Evolutionary conservation across 495 filamentous ascomycete genomes (phyloP), one percentile per base, ranked within the genome.

Genomic region (Opeltia flavorubescens): DNA sequence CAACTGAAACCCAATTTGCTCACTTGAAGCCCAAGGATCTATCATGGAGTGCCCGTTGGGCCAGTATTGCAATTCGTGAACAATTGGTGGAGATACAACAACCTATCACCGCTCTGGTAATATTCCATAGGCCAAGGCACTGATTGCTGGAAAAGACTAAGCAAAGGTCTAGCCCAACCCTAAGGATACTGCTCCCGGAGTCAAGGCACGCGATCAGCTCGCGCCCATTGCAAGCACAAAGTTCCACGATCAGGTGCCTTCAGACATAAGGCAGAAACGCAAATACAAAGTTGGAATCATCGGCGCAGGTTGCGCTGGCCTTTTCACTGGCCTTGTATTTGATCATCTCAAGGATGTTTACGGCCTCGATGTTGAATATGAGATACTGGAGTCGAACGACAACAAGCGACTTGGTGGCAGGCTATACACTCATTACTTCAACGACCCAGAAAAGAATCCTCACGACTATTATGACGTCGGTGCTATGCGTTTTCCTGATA

Each of bases 401-500:
- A 31, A 33, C 5, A 12, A 50, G 25, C 21, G 47, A 20, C 24
- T 45, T 25, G 47, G 47, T 9, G 41, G 47, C 11, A 29, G 41
- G 30, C 21, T 50, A 15, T 51, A 40, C 27, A 26, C 49, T 20
- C 44, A 48, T 28, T 51, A 51, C 34, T 51, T 51, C 31, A 47
- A 13, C 45, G 51, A 50, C 5, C 26, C 25, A 15, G 39, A 44
- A 5, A 28, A 17, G 2, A 33, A 35, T 12, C n/a, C n/a, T n/a
- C 62, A 64, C 28, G 49, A 66, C 43, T 69, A 70, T 50, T 70
- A 61, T 44, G 67, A 70, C 52, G 57, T 64, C 21, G 67, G 67
- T 1, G 64, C 63, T 2, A 69, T 68, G 66, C 48, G 66, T 26
- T 67, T 57, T 46, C 66, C 66, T 3, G 27, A 63, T 12, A 62